Evolutionary conservation across 768 basidiomycete species (phyloP), one percentile per base, ranked within the genome.

Genomic region (Terana coerulea): DNA sequence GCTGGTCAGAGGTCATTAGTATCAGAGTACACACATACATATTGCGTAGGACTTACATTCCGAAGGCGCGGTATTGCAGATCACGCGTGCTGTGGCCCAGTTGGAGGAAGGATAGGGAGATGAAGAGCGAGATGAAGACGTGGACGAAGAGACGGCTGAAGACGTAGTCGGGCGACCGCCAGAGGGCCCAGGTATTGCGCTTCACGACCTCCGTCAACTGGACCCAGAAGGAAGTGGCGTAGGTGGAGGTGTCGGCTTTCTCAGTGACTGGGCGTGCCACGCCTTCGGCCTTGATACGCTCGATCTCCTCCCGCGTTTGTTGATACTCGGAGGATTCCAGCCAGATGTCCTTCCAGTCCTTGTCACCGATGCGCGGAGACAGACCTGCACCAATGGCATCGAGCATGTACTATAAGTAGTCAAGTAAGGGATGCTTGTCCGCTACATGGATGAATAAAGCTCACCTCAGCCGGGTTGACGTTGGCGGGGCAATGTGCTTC

Each of bases 281-380:
- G 5, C 55, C 56, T 14, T 53, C 35, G 22, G 22, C 33, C 52
- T 76, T 75, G 59, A 80, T 70, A 40, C 64, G 59, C 25, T 67
- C 63, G 51, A 82, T 76, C 51, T 80, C 73, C 4, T 59, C 59
- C 55, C 68, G 67, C 57, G 72, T 67, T 7, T 64, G 57, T 28
- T 53, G 61, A 49, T 57, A 71, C 67, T 94, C 86, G 0, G 80
- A 72, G 4, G 86, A 91, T 31, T 86, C 80, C 15, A 79, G 67
- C 93, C 93, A 95, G 43, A 91, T 73, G 55, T 90, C 82, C 49
- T 83, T 83, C 93, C 93, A 95, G 61, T 95, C 92, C 28, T 82
- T 80, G 49, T 85, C 77, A 1, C 88, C 88, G 31, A 91, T 75
- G 42, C 82, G 76, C 0, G 85, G 77, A 10, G 84, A 75, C 39